Evolutionary conservation across 345 rosid species (phyloP), one percentile per base, ranked within the genome.

Genomic region (Eucalyptus marginata): DNA sequence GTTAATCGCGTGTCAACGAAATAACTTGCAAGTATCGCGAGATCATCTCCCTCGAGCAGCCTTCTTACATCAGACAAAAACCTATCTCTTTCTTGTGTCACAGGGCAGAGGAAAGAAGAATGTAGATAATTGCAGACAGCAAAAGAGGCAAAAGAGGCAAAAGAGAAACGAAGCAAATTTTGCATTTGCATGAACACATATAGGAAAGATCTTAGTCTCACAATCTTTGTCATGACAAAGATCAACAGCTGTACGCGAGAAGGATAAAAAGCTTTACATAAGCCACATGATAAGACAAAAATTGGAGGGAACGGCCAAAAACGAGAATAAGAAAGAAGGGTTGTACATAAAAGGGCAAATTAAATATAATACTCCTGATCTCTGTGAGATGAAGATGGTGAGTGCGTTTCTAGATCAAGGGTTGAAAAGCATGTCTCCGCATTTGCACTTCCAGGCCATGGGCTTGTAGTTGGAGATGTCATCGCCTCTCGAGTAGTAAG

Each of bases 391-490:
- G 64, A 86, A 86, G 62, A 51, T 17, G 46, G 46, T 4, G 46
- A 86, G 29, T 20, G 10, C 43, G 40, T 86, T 10, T n/a, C 29
- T 85, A 44, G 86, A 89, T 94, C 90, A 95, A 58, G 97, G 96
- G 87, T 93, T 92, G 91, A 93, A 91, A 51, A 93, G 87, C 87
- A 89, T n/a, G 91, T 94, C 92, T 44, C 96, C 97, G 49, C 97
- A 95, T 90, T 94, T 95, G 94, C 97, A 95, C 84, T 94, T 95
- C 97, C 97, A 95, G 68, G 96, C 90, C 91, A 95, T 94, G 90
- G 97, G 96, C 92, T 95, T 95, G 92, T 95, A 95, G 88, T 94
- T 94, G 88, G 97, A 92, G 68, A 91, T 43, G 87, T 90, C 95
- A 58, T 93, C 94, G n/a, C 96, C 95, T 91, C 94, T 93, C 7